phyloP scores from a whole-genome alignment of 2,329 filamentous ascomycete genomes.

The Harringtonia lauricola region DNA sequence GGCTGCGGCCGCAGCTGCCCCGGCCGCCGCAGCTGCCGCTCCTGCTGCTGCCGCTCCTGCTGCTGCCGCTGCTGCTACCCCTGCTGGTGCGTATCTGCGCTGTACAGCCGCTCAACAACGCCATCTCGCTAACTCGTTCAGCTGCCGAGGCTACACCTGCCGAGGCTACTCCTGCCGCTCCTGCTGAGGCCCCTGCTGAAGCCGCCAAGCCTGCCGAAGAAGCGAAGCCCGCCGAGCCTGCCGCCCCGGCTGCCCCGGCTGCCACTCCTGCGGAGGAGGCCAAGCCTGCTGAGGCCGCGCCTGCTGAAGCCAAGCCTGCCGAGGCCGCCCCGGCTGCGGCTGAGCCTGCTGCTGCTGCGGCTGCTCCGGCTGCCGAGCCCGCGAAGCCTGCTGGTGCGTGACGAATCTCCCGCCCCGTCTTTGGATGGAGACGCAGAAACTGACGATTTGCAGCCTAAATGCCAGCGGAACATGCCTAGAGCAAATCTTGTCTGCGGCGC shows the following conservation, averaged over 20 bases:
- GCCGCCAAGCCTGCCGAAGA: slow-evolving; percentile 8
- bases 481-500: too few relatives aligned
- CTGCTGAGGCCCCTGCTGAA: slow-evolving; percentile 7
- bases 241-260: slow-evolving; percentile 6
- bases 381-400: slow-evolving; percentile 14
- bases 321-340: slow-evolving; percentile 7
- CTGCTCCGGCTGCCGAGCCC: slow-evolving; percentile 13
- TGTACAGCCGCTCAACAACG: too few relatives aligned
- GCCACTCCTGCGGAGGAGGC: slow-evolving; percentile 10
- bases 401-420: slow-evolving; percentile 14
- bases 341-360: slow-evolving; percentile 12
- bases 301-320: slow-evolving; percentile 9
- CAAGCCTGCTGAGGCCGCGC: background rate
- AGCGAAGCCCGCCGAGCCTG: background rate
- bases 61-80: background rate
- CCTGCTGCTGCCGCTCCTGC: slow-evolving; percentile 13
- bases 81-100: background rate
- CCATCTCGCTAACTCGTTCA: too few relatives aligned
- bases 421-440: background rate
- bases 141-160: background rate
- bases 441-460: background rate
- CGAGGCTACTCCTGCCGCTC: slow-evolving; percentile 12
- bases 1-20: slow-evolving; percentile 17
- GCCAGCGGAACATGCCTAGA: too few relatives aligned
- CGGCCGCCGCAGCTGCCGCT: slow-evolving; percentile 13